Conservation (phyloP, 2,329 filamentous ascomycete species). For the Coleophoma cylindrospora region DNA sequence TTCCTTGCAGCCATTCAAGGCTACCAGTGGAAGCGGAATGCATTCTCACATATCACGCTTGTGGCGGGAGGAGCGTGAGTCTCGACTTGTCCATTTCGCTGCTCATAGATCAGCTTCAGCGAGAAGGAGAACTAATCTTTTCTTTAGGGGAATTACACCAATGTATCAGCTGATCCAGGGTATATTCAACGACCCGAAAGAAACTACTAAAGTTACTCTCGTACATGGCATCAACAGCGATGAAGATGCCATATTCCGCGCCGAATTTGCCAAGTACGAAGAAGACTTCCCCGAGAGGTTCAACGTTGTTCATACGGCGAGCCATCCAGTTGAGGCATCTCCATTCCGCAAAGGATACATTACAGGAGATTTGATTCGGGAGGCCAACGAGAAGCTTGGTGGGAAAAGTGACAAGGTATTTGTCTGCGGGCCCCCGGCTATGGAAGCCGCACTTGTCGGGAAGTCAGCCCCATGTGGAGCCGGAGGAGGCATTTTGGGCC, state of each 20-base stretch:
- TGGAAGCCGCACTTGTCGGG: constrained; percentile 55
- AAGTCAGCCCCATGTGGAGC: constrained; percentile 25
- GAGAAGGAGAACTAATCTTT: background rate
- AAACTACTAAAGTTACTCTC: constrained; percentile 58
- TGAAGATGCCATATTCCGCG: constrained; percentile 51
- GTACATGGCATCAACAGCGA: constrained; percentile 64
- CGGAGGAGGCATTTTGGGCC: constrained; percentile 42
- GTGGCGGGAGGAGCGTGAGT: constrained; percentile 56
- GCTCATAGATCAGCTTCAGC: background rate
- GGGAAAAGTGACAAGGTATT: constrained; percentile 53
- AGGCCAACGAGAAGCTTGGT: constrained; percentile 31
- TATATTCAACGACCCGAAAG: constrained; percentile 55
- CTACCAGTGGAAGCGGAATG: constrained; percentile 44
- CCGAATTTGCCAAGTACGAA: constrained; percentile 49
- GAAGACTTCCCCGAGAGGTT: constrained; percentile 48
- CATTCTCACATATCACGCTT: constrained; percentile 49
- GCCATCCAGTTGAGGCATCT: constrained; percentile 36
- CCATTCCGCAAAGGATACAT: constrained; percentile 50
- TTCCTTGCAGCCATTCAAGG: constrained; percentile 51
- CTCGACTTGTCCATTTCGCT: background rate
- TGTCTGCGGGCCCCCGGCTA: constrained; percentile 63
- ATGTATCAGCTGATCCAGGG: constrained; percentile 60
- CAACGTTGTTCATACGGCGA: constrained; percentile 52
- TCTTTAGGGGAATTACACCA: constrained; percentile 56
- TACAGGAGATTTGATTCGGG: constrained; percentile 46